A percentile compares a stretch with the other conserved stretches of the same genome.
Evolutionary conservation across 2,329 filamentous ascomycete species (phyloP).

Genomic region (Colletotrichum sp.): DNA sequence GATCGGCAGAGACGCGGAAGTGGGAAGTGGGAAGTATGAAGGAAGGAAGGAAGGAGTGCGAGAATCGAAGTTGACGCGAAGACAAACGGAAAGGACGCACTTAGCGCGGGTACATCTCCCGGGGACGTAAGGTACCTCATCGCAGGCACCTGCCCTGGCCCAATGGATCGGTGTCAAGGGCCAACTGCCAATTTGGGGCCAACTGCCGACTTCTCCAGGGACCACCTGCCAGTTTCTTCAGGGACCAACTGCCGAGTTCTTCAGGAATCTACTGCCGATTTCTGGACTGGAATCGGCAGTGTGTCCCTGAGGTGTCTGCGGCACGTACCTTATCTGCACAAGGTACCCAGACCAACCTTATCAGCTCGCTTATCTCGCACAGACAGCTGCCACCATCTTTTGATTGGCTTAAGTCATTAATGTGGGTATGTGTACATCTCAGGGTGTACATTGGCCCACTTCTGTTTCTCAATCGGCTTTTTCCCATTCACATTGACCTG

Average conservation of each 20-base stretch:
- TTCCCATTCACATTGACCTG: background rate
- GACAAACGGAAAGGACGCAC: background rate
- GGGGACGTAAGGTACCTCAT: background rate
- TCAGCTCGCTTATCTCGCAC: background rate
- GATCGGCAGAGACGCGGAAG: background rate
- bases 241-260: background rate
- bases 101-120: background rate
- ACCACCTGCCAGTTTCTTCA: background rate
- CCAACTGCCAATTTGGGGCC: no score
- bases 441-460: background rate
- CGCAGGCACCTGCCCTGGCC: background rate
- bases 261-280: background rate
- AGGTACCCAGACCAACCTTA: background rate
- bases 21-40: background rate
- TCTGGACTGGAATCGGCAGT: background rate
- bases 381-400: background rate
- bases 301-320: background rate
- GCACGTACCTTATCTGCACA: no score
- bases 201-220: background rate
- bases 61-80: background rate
- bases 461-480: background rate
- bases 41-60: background rate
- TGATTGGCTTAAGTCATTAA: background rate
- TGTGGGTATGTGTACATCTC: background rate
- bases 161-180: no score